Evolutionary conservation across 169 alveolate species (phyloP).

Genomic region (Cryptosporidium sp.): DNA sequence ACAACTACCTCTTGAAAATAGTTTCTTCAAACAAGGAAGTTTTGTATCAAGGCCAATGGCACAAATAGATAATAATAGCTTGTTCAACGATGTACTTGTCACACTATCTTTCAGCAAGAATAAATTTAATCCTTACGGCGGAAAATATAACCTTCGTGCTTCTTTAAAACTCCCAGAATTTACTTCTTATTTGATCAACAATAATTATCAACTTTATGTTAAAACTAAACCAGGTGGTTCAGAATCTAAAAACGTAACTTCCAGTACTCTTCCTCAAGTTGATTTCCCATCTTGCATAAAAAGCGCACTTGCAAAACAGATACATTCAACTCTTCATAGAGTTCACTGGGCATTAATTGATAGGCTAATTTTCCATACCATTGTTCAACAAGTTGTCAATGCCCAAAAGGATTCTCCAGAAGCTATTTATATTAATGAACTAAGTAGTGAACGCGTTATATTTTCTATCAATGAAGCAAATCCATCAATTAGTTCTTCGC

Average conservation of each 20-base stretch:
- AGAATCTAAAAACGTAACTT: background rate
- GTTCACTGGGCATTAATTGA: constrained; percentile 57
- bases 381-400: constrained; percentile 26
- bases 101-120: constrained; percentile 1
- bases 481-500: background rate
- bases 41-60: constrained; percentile 9
- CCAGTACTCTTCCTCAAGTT: background rate
- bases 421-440: constrained; percentile 1
- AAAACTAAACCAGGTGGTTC: background rate
- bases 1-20: constrained; percentile 24
- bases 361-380: constrained; percentile 3
- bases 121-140: background rate
- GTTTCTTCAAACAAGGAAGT: background rate
- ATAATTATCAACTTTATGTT: constrained; percentile 22
- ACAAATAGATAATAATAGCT: background rate
- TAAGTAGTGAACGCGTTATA: constrained; percentile 1
- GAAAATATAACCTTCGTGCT: constrained; percentile 1
- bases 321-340: constrained; percentile 53
- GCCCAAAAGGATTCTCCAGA: background rate
- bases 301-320: constrained; percentile 44
- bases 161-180: constrained; percentile 16
- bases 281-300: constrained; percentile 24
- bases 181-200: constrained; percentile 7
- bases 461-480: constrained; percentile 34
- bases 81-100: constrained; percentile 8